Evolutionary conservation across 345 rosid genomes (phyloP).

Genomic region (Carallia brachiata): DNA sequence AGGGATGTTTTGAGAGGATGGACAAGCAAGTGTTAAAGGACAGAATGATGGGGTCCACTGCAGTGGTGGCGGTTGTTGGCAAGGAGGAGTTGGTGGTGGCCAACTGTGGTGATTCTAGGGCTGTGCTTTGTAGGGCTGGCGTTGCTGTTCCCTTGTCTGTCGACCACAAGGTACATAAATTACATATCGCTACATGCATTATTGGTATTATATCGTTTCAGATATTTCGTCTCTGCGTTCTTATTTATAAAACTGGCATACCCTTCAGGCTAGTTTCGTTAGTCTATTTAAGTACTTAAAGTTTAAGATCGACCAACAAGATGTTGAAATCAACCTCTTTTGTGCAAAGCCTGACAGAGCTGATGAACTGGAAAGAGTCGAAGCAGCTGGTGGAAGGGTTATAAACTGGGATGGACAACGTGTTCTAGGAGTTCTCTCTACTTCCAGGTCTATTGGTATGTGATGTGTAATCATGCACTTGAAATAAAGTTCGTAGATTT

Average conservation of each 20-base stretch:
- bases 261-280: no score
- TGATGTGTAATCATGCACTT: not conserved
- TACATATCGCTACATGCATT: no score
- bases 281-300: not conserved
- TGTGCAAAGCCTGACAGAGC: conserved; percentile 52
- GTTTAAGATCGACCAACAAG: not conserved
- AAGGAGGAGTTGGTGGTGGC: conserved; percentile 38
- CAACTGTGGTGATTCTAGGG: conserved; percentile 53
- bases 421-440: conserved; percentile 60
- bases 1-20: conserved; percentile 43
- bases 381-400: conserved; percentile 63
- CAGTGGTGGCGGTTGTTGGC: conserved; percentile 47
- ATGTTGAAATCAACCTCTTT: not conserved
- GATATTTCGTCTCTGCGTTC: no score
- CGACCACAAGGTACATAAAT: conserved; percentile 41
- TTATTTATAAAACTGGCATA: no score
- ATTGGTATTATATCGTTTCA: no score
- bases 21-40: conserved; percentile 36
- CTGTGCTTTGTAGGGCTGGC: conserved; percentile 37
- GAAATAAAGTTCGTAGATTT: no score
- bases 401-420: conserved; percentile 65
- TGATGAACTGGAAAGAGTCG: conserved; percentile 55
- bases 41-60: conserved; percentile 44
- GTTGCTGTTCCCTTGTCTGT: conserved; percentile 39
- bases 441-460: conserved; percentile 69